Conservation (phyloP, 1,284 basidiomycete species). For the Sparassis latifolia region DNA sequence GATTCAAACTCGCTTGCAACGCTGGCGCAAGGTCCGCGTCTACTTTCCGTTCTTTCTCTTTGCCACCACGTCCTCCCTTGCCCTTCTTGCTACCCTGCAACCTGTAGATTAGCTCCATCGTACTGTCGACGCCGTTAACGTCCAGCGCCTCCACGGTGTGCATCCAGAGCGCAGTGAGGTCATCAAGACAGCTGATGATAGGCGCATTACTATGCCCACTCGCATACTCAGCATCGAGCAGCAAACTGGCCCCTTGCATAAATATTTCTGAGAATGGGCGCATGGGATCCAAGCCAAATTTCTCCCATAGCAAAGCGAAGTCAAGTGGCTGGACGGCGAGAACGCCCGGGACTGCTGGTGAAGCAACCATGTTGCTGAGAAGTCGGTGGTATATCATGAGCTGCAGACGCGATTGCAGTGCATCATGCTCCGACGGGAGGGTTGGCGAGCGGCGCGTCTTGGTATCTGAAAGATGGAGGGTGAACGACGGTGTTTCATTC, state of each 20-base stretch:
- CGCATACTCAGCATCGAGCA: slow-evolving; percentile 8
- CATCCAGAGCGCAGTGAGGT: slow-evolving; percentile 27
- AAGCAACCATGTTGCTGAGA: slow-evolving; percentile 45
- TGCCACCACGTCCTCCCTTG: background rate
- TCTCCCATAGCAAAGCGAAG: slow-evolving; percentile 50
- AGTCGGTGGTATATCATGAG: slow-evolving; percentile 82
- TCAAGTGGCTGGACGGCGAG: slow-evolving; percentile 31
- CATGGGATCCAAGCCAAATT: slow-evolving; percentile 39
- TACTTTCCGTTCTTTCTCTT: slow-evolving; percentile 22
- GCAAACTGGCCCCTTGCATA: slow-evolving; percentile 40
- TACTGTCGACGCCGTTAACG: slow-evolving; percentile 32
- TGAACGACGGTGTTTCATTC: slow-evolving; percentile 15
- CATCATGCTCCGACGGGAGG: slow-evolving; percentile 60
- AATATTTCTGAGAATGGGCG: slow-evolving; percentile 51
- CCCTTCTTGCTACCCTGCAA: slow-evolving; percentile 20
- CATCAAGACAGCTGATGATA: slow-evolving; percentile 21
- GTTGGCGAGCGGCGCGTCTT: slow-evolving; percentile 59
- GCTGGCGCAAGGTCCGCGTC: slow-evolving; percentile 39
- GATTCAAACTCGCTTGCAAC: slow-evolving; percentile 65
- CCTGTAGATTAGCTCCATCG: slow-evolving; percentile 47
- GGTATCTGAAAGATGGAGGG: slow-evolving; percentile 61
- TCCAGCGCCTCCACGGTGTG: slow-evolving; percentile 26
- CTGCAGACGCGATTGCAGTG: slow-evolving; percentile 64
- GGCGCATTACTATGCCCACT: background rate
- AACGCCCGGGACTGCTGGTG: slow-evolving; percentile 11